Conservation (phyloP, 2,329 filamentous ascomycete species). For the Neonectria neomacrospora region DNA sequence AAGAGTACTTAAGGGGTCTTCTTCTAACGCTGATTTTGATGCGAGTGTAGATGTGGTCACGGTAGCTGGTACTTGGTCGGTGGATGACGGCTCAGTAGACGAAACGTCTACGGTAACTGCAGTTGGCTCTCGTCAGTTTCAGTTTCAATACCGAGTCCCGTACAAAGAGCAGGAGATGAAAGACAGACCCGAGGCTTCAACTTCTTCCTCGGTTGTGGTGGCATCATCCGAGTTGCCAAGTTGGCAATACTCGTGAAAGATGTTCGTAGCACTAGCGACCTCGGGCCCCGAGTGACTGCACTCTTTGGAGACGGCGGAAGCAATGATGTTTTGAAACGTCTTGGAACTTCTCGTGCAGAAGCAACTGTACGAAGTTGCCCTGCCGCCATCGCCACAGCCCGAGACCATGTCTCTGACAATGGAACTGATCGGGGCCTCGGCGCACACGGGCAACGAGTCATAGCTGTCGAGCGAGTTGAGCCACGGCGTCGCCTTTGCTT, state of each 20-base stretch:
- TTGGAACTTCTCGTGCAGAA: slow-evolving; percentile 27
- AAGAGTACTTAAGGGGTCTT: neutral
- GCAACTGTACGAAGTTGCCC: neutral
- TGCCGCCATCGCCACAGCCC: neutral
- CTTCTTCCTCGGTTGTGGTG: neutral
- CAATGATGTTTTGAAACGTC: slow-evolving; percentile 9
- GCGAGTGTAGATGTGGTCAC: neutral
- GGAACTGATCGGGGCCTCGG: neutral
- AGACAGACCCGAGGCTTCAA: neutral
- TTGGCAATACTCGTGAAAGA: slow-evolving; percentile 1
- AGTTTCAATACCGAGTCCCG: neutral
- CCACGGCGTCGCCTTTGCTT: neutral
- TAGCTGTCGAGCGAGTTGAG: slow-evolving; percentile 4
- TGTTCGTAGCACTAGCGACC: neutral
- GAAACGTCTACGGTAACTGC: neutral
- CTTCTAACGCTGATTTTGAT: neutral
- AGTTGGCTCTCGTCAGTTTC: neutral
- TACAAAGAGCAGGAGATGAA: neutral
- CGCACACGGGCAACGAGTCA: slow-evolving; percentile 23
- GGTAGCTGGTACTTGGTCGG: neutral
- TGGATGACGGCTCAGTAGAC: neutral
- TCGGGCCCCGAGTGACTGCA: neutral
- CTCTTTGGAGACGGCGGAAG: neutral
- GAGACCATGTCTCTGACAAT: neutral
- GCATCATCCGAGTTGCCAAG: neutral